Base-by-base conservation (phyloP, 202 grass and related monocot genomes). In the Zoysia matrella region DNA sequence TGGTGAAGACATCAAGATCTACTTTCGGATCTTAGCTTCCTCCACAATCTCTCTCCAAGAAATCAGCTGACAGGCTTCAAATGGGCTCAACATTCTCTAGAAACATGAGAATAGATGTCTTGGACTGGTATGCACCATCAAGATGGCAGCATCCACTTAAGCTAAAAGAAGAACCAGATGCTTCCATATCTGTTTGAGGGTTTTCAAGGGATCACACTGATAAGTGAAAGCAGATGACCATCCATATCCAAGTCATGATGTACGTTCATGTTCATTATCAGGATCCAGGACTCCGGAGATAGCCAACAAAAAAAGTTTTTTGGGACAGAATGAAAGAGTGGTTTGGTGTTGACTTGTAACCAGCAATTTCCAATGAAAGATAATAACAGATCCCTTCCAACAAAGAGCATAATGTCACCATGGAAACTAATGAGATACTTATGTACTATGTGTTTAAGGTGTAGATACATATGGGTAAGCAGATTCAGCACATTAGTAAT, bases 231-330 rank as follows among this genome's bases (percentile, higher is more conserved):
- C 1, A 56, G 18, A 68, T 58, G 69, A 55, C 5, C 46, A 8
- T 60, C 48, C 42, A 11, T 12, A 30, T 30, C 61, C 10, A 53
- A 60, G 1, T 73, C 56, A 47, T 2, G 16, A n/a, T 66, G 52
- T 56, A 50, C 22, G 60, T 67, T 74, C 4, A 7, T n/a, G 53
- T 41, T 18, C 6, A 55, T n/a, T 4, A 22, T 49, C 13, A 56
- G 54, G 11, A 55, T 46, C 6, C 13, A 15, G 44, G 61, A 74
- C 47, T 8, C 44, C 3, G n/a, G 64, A 63, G 16, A 81, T 45
- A 76, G 40, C 22, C 12, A 57, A 42, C 16, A 76, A 5, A 74
- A 52, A 62, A 75, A 46, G 42, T 67, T 47, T 80, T 46, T 74
- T 15, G 8, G 41, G 11, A 52, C 12, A 16, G 79, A 41, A 63